These are phyloP conservation scores for Serendipita indica DNA, from an alignment of 768 basidiomycete species.

Conservation along the genomic window DNA sequence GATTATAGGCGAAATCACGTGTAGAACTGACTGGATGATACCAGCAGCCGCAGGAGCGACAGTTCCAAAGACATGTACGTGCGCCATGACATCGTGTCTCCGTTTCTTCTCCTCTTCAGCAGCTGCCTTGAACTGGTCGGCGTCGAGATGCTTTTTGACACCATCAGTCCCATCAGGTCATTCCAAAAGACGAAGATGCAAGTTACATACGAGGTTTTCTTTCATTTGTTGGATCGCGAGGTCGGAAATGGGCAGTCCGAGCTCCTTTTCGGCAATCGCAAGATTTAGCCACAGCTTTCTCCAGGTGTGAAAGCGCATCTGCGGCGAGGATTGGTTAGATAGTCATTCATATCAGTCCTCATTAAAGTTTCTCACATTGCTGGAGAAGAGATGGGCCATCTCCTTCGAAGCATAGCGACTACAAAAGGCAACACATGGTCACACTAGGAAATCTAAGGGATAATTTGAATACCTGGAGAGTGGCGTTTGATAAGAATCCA, in stretches of 20 bases:
- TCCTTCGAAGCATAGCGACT: constrained; percentile 99
- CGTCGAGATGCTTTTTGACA: constrained; percentile 51
- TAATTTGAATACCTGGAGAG: constrained; percentile 49
- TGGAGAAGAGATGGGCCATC: constrained; percentile 96
- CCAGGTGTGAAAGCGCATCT: constrained; percentile 97
- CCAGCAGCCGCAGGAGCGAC: constrained; percentile 91
- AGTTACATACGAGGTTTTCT: constrained; percentile 57
- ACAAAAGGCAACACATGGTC: constrained; percentile 7
- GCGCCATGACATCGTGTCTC: constrained; percentile 98
- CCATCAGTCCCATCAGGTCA: not conserved
- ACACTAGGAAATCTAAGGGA: not conserved
- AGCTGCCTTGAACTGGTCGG: constrained; percentile 80
- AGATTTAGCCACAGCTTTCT: constrained; percentile 90
- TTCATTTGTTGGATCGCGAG: constrained; percentile 91
- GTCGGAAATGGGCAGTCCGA: constrained; percentile 79
- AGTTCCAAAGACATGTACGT: constrained; percentile 91
- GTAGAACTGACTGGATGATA: constrained; percentile 67
- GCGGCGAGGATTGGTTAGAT: not conserved
- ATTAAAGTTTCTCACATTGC: constrained; percentile 42
- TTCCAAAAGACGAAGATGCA: not conserved
- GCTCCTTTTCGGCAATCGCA: constrained; percentile 89
- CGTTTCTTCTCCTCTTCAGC: constrained; percentile 93
- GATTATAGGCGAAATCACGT: not conserved
- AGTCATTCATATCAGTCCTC: not conserved
- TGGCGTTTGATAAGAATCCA: constrained; percentile 62